These are phyloP conservation scores for Kappamyces sp. DNA, from an alignment of 192 early-diverging fungal species.

Conservation along the genomic window DNA sequence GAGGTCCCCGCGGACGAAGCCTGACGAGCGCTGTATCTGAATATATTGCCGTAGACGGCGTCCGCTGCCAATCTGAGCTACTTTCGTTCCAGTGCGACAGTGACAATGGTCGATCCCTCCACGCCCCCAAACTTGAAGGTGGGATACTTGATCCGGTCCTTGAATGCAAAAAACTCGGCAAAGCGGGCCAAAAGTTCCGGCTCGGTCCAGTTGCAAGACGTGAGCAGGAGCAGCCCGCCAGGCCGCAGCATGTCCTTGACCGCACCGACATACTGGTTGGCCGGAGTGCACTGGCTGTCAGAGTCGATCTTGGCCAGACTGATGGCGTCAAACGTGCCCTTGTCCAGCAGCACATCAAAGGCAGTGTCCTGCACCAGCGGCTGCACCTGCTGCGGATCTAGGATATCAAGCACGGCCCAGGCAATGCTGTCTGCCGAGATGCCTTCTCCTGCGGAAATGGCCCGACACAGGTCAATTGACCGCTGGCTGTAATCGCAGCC, in stretches of 20 bases:
- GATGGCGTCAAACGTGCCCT: conserved; percentile 94
- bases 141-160: conserved; percentile 70
- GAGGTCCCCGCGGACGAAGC: not conserved
- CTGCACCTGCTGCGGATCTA: conserved; percentile 17
- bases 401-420: conserved; percentile 28
- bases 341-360: conserved; percentile 67
- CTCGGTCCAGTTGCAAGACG: conserved; percentile 91
- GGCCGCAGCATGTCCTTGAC: conserved; percentile 59
- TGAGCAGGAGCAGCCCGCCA: conserved; percentile 74
- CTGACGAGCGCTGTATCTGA: too few species aligned
- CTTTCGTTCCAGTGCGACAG: conserved; percentile 59
- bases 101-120: conserved; percentile 81
- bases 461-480: conserved; percentile 66
- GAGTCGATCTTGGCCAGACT: conserved; percentile 49
- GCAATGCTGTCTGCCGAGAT: conserved; percentile 20
- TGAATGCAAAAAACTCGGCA: conserved; percentile 52
- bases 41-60: too few species aligned
- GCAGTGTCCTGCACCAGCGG: conserved; percentile 16
- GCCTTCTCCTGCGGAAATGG: conserved; percentile 43
- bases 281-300: conserved; percentile 21
- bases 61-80: too few species aligned
- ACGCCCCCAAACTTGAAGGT: conserved; percentile 85
- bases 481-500: conserved; percentile 83
- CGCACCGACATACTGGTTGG: conserved; percentile 43
- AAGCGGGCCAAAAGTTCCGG: conserved; percentile 70